A percentile compares a stretch with the other conserved stretches of the same genome.
Evolutionary conservation across 176 grass and related monocot species (phyloP).

Genomic region (Poa pratensis): DNA sequence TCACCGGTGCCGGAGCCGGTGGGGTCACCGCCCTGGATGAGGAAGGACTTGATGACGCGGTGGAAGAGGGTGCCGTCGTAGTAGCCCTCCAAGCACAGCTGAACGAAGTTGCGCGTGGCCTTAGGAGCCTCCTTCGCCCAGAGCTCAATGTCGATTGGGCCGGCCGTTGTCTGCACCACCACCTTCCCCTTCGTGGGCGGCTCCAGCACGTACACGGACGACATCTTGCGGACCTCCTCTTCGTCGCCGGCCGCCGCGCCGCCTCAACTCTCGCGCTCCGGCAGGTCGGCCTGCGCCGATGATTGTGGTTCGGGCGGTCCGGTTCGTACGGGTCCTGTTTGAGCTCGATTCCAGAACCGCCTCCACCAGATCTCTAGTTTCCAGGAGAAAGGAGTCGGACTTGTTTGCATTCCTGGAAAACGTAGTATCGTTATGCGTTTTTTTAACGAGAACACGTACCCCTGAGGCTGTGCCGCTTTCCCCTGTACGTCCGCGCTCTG

Average conservation of each 20-base stretch:
- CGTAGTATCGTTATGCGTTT: not conserved
- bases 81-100: conserved; percentile 94
- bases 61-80: conserved; percentile 89
- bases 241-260: conserved; percentile 1
- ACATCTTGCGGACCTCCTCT: conserved; percentile 54
- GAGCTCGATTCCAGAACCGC: not conserved
- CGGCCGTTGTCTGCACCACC: conserved; percentile 81
- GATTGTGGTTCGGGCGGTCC: not conserved
- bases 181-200: conserved; percentile 95
- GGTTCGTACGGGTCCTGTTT: conserved; percentile 5
- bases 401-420: not conserved
- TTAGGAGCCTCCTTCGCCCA: conserved; percentile 98
- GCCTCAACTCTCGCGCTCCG: not conserved
- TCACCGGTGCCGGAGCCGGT: conserved; percentile 76
- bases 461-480: too few species aligned
- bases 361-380: not conserved
- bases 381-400: not conserved
- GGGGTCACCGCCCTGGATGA: conserved; percentile 91
- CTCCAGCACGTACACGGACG: conserved; percentile 90
- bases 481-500: too few species aligned
- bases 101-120: conserved; percentile 90
- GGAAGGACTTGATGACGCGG: conserved; percentile 90
- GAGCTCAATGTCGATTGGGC: conserved; percentile 87
- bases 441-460: too few species aligned
- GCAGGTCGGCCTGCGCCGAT: not conserved